A percentile compares a stretch with the other conserved stretches of the same genome.
Evolutionary conservation across 2,329 filamentous ascomycete species (phyloP).

Genomic region (Xylariaceae sp.): DNA sequence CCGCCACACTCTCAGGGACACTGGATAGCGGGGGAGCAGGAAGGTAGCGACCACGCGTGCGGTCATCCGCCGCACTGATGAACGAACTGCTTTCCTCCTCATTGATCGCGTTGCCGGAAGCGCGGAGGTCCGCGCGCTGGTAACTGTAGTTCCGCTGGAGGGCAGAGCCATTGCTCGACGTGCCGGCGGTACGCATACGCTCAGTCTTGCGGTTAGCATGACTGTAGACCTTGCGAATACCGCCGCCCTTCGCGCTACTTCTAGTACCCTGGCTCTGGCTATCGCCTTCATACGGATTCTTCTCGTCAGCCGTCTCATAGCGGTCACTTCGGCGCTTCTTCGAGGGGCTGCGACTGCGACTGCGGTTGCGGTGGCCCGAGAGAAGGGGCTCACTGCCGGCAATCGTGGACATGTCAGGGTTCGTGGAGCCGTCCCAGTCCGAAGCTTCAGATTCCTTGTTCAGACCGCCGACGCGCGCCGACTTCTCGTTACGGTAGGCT

Average conservation of each 20-base stretch:
- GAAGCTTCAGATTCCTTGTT: constrained; percentile 78
- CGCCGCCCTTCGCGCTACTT: constrained; percentile 31
- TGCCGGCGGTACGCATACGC: constrained; percentile 44
- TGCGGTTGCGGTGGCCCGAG: constrained; percentile 37
- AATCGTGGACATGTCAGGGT: constrained; percentile 61
- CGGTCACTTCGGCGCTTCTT: constrained; percentile 6
- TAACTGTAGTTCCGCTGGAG: constrained; percentile 50
- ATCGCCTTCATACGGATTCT: constrained; percentile 2
- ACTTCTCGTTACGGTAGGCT: constrained; percentile 78
- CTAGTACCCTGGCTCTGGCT: background rate
- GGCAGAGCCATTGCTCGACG: constrained; percentile 8
- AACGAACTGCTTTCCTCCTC: constrained; percentile 26
- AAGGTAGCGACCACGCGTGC: constrained; percentile 25
- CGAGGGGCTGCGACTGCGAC: constrained; percentile 40
- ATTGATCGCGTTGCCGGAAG: constrained; percentile 32
- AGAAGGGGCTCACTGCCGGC: constrained; percentile 59
- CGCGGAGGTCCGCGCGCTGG: constrained; percentile 47
- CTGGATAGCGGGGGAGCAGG: constrained; percentile 33
- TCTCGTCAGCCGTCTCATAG: constrained; percentile 5
- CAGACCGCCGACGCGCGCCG: constrained; percentile 81
- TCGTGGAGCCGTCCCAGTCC: constrained; percentile 68
- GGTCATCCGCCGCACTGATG: constrained; percentile 20
- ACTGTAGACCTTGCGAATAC: constrained; percentile 59
- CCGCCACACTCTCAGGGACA: constrained; percentile 35
- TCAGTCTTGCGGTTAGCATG: constrained; percentile 54